phyloP scores from a whole-genome alignment of 345 rosid genomes.

The Linum trigynum region DNA sequence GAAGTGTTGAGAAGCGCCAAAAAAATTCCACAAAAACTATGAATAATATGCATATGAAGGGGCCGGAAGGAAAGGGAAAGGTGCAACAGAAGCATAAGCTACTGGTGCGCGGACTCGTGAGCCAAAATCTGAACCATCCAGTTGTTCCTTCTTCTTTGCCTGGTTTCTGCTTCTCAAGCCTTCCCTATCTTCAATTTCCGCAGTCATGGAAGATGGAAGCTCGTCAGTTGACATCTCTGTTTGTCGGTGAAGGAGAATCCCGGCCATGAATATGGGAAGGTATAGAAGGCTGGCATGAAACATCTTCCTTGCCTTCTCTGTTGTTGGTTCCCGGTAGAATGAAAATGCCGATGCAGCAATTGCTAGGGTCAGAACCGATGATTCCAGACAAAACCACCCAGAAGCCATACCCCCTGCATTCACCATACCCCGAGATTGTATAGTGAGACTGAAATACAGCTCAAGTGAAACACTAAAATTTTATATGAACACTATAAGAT shows the following conservation, averaged over 20 bases:
- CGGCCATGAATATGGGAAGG: constrained; percentile 86
- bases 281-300: constrained; percentile 79
- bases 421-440: not conserved
- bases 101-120: constrained; percentile 48
- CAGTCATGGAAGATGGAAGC: constrained; percentile 19
- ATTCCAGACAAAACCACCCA: constrained; percentile 76
- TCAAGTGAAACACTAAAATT: too few relatives aligned
- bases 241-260: constrained; percentile 58
- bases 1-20: too few relatives aligned
- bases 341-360: constrained; percentile 73
- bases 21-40: too few relatives aligned
- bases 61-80: constrained; percentile 87
- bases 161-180: not conserved
- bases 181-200: constrained; percentile 7
- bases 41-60: constrained; percentile 40
- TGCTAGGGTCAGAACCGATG: constrained; percentile 59
- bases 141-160: constrained; percentile 13
- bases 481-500: too few relatives aligned
- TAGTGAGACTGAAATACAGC: too few relatives aligned
- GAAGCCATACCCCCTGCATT: constrained; percentile 73
- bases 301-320: constrained; percentile 67
- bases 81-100: constrained; percentile 79
- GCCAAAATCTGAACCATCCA: constrained; percentile 1
- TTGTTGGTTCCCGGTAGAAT: constrained; percentile 55
- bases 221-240: constrained; percentile 17